Evolutionary conservation across 768 basidiomycete genomes (phyloP).

Genomic region (Filobasidium wieringae): DNA sequence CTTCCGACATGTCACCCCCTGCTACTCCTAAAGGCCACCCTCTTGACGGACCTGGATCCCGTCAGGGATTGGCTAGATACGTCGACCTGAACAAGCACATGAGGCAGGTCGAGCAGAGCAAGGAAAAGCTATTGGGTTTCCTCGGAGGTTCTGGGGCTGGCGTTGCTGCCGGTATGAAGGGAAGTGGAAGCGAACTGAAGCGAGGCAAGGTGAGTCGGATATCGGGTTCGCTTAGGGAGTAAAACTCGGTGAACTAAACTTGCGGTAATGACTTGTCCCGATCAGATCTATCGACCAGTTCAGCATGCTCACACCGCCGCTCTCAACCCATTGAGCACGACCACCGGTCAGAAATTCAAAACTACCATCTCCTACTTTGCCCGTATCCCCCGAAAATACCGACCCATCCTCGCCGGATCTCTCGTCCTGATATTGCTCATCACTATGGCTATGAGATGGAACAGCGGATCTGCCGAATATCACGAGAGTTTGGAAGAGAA

Average conservation of each 20-base stretch:
- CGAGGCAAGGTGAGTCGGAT: neutral
- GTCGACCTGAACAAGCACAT: neutral
- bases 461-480: conserved; percentile 3
- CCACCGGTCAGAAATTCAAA: conserved; percentile 12
- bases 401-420: conserved; percentile 23
- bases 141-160: conserved; percentile 8
- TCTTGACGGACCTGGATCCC: neutral
- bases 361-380: conserved; percentile 26
- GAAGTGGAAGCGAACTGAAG: neutral
- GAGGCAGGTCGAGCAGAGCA: neutral
- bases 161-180: conserved; percentile 4
- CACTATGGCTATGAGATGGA: conserved; percentile 7
- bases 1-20: neutral
- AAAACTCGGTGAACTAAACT: too few relatives aligned
- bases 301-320: neutral
- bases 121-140: conserved; percentile 1
- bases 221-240: too few relatives aligned
- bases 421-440: conserved; percentile 21
- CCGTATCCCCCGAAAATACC: conserved; percentile 30
- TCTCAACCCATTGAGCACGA: neutral
- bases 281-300: neutral
- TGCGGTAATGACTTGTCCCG: too few relatives aligned
- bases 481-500: conserved; percentile 14
- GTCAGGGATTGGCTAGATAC: neutral
- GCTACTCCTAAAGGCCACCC: conserved; percentile 11